Conservation (phyloP, 306 rosid genomes). For the Citrullus amarus region DNA sequence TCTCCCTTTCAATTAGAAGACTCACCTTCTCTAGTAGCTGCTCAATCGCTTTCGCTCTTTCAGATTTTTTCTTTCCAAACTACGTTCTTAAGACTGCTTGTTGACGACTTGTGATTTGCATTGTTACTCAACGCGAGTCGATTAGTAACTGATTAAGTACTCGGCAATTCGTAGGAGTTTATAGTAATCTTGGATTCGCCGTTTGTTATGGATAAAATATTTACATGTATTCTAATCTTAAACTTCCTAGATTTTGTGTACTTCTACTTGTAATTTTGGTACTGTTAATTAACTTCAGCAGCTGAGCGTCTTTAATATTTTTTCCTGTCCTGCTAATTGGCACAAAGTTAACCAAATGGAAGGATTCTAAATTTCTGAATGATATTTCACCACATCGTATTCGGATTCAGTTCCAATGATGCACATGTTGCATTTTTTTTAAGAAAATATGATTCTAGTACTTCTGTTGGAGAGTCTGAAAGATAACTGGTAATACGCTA, state of each 20-base stretch:
- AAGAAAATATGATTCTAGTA: neutral
- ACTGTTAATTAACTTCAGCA: neutral
- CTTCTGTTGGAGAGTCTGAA: neutral
- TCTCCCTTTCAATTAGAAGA: neutral
- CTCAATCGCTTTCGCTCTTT: neutral
- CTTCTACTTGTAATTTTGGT: neutral
- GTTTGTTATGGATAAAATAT: slow-evolving; percentile 5
- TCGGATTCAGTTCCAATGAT: neutral
- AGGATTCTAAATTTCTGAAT: neutral
- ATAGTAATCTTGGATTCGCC: neutral
- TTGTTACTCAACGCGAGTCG: neutral
- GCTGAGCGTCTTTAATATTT: neutral
- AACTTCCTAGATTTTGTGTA: neutral
- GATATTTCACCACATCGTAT: neutral
- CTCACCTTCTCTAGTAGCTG: neutral
- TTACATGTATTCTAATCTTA: neutral
- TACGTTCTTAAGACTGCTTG: neutral
- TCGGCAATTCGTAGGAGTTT: neutral
- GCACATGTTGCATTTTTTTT: neutral
- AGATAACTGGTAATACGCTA: neutral
- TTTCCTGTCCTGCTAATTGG: neutral
- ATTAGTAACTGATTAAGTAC: neutral
- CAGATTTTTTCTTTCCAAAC: neutral
- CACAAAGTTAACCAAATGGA: neutral
- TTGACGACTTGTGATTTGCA: neutral